Percentiles rank a stretch among this genome's conserved stretches.
These are phyloP conservation scores for Sugiyamaella marilandica DNA, from an alignment of 805 yeast species.

Conservation along the genomic window DNA sequence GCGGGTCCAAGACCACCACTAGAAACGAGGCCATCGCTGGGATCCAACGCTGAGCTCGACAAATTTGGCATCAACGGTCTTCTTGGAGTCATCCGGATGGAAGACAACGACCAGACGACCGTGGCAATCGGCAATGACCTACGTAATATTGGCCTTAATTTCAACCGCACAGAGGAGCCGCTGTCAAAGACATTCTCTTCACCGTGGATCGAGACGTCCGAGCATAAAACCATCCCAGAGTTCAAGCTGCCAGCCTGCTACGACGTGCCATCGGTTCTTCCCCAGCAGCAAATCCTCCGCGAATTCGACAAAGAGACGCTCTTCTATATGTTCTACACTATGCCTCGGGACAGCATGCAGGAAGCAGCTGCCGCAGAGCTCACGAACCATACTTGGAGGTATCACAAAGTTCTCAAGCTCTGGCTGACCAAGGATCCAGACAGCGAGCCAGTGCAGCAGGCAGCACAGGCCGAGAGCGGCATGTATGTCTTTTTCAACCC, in stretches of 20 bases:
- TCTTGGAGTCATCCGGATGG: constrained; percentile 54
- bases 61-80: constrained; percentile 67
- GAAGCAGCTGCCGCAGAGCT: constrained; percentile 91
- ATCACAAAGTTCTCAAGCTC: constrained; percentile 89
- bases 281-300: constrained; percentile 41
- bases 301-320: constrained; percentile 83
- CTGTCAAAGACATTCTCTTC: constrained; percentile 69
- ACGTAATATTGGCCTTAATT: constrained; percentile 58
- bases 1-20: too few species aligned
- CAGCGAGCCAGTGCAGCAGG: constrained; percentile 77
- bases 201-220: constrained; percentile 92
- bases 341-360: constrained; percentile 88
- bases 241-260: constrained; percentile 61
- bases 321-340: constrained; percentile 88
- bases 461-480: constrained; percentile 86
- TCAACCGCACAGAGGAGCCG: constrained; percentile 41
- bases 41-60: constrained; percentile 41
- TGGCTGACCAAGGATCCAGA: constrained; percentile 95
- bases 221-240: constrained; percentile 85
- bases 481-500: constrained; percentile 94
- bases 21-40: too few species aligned
- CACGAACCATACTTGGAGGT: constrained; percentile 92
- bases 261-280: constrained; percentile 38
- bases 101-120: constrained; percentile 55
- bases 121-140: constrained; percentile 75